Conservation (phyloP, 1,284 basidiomycete genomes). For the Irpex sp. region DNA sequence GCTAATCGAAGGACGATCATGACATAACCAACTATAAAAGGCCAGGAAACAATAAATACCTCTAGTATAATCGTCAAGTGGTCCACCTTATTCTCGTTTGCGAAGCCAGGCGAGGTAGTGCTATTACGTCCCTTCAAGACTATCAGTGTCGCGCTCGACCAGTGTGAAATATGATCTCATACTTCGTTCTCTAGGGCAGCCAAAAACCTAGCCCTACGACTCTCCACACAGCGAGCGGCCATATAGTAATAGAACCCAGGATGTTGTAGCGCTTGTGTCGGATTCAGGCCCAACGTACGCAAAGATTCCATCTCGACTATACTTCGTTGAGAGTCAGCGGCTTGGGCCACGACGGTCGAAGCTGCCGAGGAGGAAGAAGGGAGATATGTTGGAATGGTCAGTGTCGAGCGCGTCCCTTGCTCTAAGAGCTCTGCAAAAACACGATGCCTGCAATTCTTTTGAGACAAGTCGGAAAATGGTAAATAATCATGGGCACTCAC, state of each 20-base stretch:
- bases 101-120: constrained; percentile 52
- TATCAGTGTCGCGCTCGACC: not conserved
- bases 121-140: constrained; percentile 9
- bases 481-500: constrained; percentile 43
- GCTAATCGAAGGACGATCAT: constrained; percentile 35
- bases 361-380: constrained; percentile 25
- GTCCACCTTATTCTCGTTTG: constrained; percentile 88
- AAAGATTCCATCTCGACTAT: constrained; percentile 47
- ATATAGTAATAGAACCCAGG: constrained; percentile 91
- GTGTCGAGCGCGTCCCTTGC: constrained; percentile 66
- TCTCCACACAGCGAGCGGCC: constrained; percentile 80
- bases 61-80: constrained; percentile 81
- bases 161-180: constrained; percentile 9
- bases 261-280: constrained; percentile 75
- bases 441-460: constrained; percentile 56
- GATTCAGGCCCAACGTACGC: constrained; percentile 61
- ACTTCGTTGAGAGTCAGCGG: constrained; percentile 28
- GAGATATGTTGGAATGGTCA: constrained; percentile 59
- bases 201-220: constrained; percentile 66
- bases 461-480: not conserved
- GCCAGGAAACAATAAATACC: constrained; percentile 27
- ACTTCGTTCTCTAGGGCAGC: constrained; percentile 60
- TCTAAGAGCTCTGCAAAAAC: constrained; percentile 87
- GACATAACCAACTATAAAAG: not conserved
- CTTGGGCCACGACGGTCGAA: constrained; percentile 24